phyloP scores from a whole-genome alignment of 2,329 filamentous ascomycete genomes.

The Fusarium humuli region DNA sequence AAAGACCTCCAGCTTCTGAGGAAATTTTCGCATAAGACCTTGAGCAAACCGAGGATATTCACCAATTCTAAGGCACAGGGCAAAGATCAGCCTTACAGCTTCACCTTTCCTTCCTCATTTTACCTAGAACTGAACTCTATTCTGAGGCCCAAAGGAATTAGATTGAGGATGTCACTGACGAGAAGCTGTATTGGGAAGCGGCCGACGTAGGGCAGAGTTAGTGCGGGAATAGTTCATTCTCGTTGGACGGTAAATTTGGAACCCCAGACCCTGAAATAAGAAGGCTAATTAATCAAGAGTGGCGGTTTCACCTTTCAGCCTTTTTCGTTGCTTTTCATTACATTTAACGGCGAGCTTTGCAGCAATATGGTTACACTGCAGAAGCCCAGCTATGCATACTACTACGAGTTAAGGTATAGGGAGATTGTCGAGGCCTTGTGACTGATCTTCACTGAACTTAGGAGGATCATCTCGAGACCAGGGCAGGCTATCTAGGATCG shows the following conservation, averaged over 20 bases:
- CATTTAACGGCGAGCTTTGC: slow-evolving; percentile 11
- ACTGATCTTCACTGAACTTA: slow-evolving; percentile 14
- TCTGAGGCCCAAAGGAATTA: not conserved
- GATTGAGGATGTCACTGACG: slow-evolving; percentile 6
- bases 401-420: slow-evolving; percentile 6
- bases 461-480: slow-evolving; percentile 27
- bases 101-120: slow-evolving; percentile 1
- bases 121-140: slow-evolving; percentile 1
- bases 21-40: slow-evolving; percentile 18
- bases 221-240: slow-evolving; percentile 7
- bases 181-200: not conserved
- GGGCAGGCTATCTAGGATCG: slow-evolving; percentile 23
- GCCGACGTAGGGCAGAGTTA: slow-evolving; percentile 30
- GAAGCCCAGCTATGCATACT: not conserved
- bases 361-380: slow-evolving; percentile 17
- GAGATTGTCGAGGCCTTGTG: slow-evolving; percentile 20
- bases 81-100: slow-evolving; percentile 14
- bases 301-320: slow-evolving; percentile 36
- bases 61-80: not conserved
- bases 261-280: slow-evolving; percentile 30
- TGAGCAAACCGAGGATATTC: not conserved
- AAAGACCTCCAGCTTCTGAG: not conserved
- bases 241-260: slow-evolving; percentile 33
- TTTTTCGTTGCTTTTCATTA: slow-evolving; percentile 1
- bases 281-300: slow-evolving; percentile 40